These are phyloP conservation scores for Agaricus sinodeliciosus DNA, from an alignment of 768 basidiomycete species.

Conservation along the genomic window DNA sequence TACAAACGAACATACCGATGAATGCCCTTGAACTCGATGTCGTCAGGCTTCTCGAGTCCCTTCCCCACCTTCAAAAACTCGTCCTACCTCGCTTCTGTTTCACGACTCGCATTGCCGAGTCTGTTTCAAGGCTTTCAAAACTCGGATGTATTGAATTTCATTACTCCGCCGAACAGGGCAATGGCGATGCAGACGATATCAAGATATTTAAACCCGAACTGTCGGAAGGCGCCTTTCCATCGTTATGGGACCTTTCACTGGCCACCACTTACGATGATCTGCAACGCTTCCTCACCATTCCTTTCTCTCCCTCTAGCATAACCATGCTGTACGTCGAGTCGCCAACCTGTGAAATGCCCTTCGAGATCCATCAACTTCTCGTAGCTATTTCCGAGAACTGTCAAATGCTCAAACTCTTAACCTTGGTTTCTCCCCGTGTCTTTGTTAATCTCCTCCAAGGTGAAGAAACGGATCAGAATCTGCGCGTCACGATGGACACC, in stretches of 20 bases:
- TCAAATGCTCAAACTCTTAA: constrained; percentile 2
- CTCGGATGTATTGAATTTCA: constrained; percentile 11
- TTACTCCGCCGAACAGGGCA: constrained; percentile 5
- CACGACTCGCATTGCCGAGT: constrained; percentile 1
- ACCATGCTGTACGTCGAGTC: constrained; percentile 7
- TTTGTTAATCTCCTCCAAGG: too few relatives aligned
- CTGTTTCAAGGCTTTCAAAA: constrained; percentile 4
- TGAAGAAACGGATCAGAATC: too few relatives aligned
- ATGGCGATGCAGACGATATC: constrained; percentile 4
- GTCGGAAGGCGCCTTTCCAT: constrained; percentile 1
- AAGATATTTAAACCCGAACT: constrained; percentile 1
- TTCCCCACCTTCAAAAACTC: constrained; percentile 6
- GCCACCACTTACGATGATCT: background rate
- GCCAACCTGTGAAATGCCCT: background rate
- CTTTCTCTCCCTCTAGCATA: constrained; percentile 5
- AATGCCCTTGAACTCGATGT: background rate
- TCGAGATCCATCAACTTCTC: constrained; percentile 4
- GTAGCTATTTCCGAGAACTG: constrained; percentile 7
- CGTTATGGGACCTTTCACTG: constrained; percentile 8
- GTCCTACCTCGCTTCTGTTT: constrained; percentile 9
- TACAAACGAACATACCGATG: constrained; percentile 9
- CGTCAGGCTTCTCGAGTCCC: background rate
- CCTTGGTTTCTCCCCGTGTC: constrained; percentile 7
- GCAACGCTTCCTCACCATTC: constrained; percentile 7
- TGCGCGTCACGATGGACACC: constrained; percentile 18